Percentiles rank a stretch among this genome's conserved stretches.
Conservation (phyloP, 2,329 filamentous ascomycete species). For the Pseudogymnoascus sp. region DNA sequence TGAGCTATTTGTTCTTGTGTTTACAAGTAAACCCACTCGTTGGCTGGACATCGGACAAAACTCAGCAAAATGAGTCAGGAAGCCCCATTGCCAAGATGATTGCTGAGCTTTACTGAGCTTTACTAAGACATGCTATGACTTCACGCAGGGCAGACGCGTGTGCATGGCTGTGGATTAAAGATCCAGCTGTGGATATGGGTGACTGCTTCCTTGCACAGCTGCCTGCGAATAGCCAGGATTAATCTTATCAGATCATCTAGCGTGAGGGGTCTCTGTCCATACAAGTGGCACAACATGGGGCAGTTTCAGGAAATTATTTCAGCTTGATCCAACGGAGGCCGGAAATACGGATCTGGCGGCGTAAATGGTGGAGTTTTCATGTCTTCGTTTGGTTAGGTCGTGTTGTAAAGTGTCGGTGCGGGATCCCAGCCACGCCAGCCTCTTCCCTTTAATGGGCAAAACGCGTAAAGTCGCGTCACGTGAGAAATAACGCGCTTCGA, state of each 20-base stretch:
- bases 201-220: background rate
- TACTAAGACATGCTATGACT: background rate
- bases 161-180: background rate
- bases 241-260: conserved; percentile 9
- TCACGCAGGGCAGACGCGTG: background rate
- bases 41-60: background rate
- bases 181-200: background rate
- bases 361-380: background rate
- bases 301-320: conserved; percentile 1
- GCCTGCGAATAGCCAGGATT: background rate
- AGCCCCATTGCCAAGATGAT: background rate
- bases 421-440: background rate
- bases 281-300: conserved; percentile 1
- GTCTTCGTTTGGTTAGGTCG: background rate
- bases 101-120: background rate
- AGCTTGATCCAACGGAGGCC: background rate
- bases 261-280: conserved; percentile 6
- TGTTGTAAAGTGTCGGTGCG: conserved; percentile 4
- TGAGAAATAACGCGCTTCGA: background rate
- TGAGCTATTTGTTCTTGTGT: background rate
- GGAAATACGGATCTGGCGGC: background rate
- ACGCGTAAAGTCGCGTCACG: conserved; percentile 10
- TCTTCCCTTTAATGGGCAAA: conserved; percentile 5
- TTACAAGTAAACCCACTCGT: background rate
- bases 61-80: background rate